Evolutionary conservation across 805 yeast genomes (phyloP).

Genomic region (Teunomyces funiuensis): DNA sequence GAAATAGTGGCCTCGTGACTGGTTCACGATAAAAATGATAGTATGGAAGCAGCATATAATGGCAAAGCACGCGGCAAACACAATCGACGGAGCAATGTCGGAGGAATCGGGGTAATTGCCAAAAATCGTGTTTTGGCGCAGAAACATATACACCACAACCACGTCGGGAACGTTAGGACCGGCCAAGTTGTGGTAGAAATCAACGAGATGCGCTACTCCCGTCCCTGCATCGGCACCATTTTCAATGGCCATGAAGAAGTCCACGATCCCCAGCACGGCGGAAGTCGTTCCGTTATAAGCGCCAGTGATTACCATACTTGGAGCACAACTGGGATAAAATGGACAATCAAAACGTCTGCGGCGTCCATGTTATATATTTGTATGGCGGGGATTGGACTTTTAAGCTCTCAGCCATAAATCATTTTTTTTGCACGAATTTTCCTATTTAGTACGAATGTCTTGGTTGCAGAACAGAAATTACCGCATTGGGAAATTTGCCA

Average conservation of each 20-base stretch:
- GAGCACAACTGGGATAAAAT: neutral
- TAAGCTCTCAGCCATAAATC: no score
- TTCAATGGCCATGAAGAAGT: slow-evolving; percentile 22
- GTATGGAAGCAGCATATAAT: slow-evolving; percentile 11
- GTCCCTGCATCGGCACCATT: slow-evolving; percentile 51
- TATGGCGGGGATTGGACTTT: no score
- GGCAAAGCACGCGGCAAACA: slow-evolving; percentile 12
- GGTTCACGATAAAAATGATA: slow-evolving; percentile 12
- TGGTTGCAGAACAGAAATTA: neutral
- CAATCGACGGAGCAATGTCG: slow-evolving; percentile 14
- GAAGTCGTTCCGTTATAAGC: slow-evolving; percentile 1
- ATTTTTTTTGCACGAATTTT: no score
- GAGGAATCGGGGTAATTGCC: slow-evolving; percentile 14
- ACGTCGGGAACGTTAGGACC: slow-evolving; percentile 8
- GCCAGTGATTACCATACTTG: neutral
- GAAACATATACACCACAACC: slow-evolving; percentile 6
- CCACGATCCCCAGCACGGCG: slow-evolving; percentile 13
- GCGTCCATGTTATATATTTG: no score
- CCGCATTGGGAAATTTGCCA: neutral
- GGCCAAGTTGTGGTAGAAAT: slow-evolving; percentile 1
- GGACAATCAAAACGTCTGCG: no score
- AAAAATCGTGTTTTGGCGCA: slow-evolving; percentile 12
- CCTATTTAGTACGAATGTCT: no score
- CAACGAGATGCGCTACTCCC: slow-evolving; percentile 31
- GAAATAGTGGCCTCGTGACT: slow-evolving; percentile 16